phyloP scores from a whole-genome alignment of 2,329 filamentous ascomycete species.

The Aspergillus aculeatinus region DNA sequence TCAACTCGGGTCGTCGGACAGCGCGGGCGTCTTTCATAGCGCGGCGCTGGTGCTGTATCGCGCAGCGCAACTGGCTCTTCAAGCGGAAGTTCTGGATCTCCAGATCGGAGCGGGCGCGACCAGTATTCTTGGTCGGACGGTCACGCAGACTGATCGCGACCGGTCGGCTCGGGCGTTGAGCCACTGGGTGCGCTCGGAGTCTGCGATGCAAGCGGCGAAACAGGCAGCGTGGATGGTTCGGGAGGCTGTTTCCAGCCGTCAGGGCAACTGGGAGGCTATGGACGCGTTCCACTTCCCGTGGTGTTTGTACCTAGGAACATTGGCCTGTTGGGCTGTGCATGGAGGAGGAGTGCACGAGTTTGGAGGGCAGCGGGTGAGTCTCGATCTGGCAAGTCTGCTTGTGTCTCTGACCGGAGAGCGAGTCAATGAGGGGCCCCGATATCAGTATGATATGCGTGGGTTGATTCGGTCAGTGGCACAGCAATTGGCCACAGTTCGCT shows the following conservation, averaged over 20 bases:
- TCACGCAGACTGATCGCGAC: conserved; percentile 53
- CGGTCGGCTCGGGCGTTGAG: conserved; percentile 40
- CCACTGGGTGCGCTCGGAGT: conserved; percentile 20
- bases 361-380: conserved; percentile 34
- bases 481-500: conserved; percentile 56
- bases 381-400: conserved; percentile 34
- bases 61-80: conserved; percentile 56
- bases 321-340: conserved; percentile 60
- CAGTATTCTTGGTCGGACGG: conserved; percentile 57
- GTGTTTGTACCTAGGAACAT: conserved; percentile 60
- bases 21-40: conserved; percentile 45
- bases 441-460: conserved; percentile 51
- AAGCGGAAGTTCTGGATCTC: conserved; percentile 60
- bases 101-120: conserved; percentile 62
- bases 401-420: conserved; percentile 36
- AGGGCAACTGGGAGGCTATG: conserved; percentile 50
- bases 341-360: conserved; percentile 46
- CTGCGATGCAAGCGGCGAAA: conserved; percentile 31
- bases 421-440: conserved; percentile 37
- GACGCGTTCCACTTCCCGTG: conserved; percentile 62
- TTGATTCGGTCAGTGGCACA: conserved; percentile 57
- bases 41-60: conserved; percentile 59
- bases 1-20: conserved; percentile 21
- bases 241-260: conserved; percentile 51
- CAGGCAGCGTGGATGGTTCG: conserved; percentile 56